Conservation (phyloP, 2,329 filamentous ascomycete genomes). For the Uncinocarpus reesii region DNA sequence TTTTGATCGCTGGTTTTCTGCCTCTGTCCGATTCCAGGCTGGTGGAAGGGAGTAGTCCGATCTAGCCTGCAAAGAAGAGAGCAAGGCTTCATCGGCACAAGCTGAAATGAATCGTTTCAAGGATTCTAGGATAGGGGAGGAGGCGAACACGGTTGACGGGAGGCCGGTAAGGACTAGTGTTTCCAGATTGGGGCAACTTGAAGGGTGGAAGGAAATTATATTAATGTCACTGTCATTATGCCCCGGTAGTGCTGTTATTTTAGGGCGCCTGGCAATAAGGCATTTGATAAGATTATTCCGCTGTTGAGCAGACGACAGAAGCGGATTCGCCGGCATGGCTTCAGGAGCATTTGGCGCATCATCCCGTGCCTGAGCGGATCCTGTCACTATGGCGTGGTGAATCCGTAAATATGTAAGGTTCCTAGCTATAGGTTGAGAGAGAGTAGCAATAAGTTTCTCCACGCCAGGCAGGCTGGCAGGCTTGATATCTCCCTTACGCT, state of each 20-base stretch:
- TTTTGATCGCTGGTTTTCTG: conserved; percentile 41
- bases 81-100: conserved; percentile 46
- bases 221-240: conserved; percentile 22
- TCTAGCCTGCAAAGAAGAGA: conserved; percentile 44
- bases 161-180: conserved; percentile 49
- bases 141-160: conserved; percentile 36
- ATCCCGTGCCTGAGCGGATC: conserved; percentile 13
- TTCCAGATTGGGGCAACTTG: conserved; percentile 44
- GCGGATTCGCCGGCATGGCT: background rate
- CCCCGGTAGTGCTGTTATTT: conserved; percentile 20
- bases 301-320: conserved; percentile 18
- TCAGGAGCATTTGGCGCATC: no score
- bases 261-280: conserved; percentile 29
- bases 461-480: conserved; percentile 37
- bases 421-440: conserved; percentile 39
- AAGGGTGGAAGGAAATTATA: conserved; percentile 42
- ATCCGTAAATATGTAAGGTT: conserved; percentile 46
- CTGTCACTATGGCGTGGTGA: conserved; percentile 46
- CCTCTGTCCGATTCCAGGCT: conserved; percentile 41
- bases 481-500: conserved; percentile 18
- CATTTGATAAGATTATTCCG: conserved; percentile 29
- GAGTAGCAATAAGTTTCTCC: conserved; percentile 45
- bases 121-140: conserved; percentile 34
- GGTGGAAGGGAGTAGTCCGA: conserved; percentile 52
- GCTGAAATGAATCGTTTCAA: conserved; percentile 47